These are phyloP conservation scores for Xylariales sp. DNA, from an alignment of 2,329 filamentous ascomycete species.

Conservation along the genomic window DNA sequence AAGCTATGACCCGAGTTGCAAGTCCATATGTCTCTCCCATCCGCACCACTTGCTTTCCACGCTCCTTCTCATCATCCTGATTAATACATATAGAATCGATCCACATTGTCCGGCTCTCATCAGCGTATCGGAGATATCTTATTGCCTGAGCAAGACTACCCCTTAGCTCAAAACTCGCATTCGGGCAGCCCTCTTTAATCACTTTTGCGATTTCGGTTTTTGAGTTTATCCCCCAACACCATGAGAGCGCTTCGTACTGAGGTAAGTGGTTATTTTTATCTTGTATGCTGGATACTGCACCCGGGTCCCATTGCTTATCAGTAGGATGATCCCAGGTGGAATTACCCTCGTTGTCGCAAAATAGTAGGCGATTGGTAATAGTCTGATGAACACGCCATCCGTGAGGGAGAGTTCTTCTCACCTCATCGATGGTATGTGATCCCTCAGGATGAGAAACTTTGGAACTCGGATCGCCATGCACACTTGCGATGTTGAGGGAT, in stretches of 20 bases:
- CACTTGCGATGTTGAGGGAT: neutral
- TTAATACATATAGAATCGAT: constrained; percentile 28
- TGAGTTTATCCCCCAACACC: neutral
- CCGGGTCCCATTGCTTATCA: neutral
- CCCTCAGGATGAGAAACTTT: too few species aligned
- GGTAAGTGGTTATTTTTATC: neutral
- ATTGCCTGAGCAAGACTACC: neutral
- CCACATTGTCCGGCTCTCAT: constrained; percentile 14
- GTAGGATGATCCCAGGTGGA: neutral
- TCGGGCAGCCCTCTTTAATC: neutral
- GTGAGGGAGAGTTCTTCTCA: neutral
- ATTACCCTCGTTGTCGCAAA: neutral
- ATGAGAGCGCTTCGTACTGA: neutral
- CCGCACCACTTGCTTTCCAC: constrained; percentile 19
- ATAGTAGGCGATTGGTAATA: neutral
- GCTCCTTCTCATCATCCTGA: constrained; percentile 18
- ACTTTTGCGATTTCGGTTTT: neutral
- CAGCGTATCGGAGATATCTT: neutral
- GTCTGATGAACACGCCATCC: neutral
- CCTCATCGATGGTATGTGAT: neutral
- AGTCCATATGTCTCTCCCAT: constrained; percentile 19
- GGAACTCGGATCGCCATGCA: neutral
- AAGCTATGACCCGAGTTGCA: constrained; percentile 14
- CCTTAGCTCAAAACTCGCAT: neutral
- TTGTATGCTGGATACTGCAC: neutral